Conservation (phyloP, 257 asterid genomes). For the Solanum chilense region DNA sequence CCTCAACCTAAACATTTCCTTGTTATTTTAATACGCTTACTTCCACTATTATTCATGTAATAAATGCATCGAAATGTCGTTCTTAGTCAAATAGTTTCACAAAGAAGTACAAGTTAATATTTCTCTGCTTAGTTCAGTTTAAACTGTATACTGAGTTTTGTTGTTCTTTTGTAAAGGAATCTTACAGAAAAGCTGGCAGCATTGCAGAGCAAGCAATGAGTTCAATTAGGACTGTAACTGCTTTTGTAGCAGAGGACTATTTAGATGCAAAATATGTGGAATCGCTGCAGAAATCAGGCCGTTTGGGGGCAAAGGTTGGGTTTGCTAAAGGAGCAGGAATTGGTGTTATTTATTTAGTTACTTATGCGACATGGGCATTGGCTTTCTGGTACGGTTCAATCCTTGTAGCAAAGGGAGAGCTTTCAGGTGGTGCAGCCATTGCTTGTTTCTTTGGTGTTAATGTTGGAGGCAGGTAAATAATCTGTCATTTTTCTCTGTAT, state of each 20-base stretch:
- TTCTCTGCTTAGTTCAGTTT: background rate
- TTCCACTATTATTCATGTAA: background rate
- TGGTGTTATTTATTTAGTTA: constrained; percentile 71
- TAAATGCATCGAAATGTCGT: background rate
- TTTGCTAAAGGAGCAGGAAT: constrained; percentile 80
- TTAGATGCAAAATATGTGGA: constrained; percentile 47
- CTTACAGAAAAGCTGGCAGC: constrained; percentile 67
- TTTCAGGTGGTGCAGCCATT: constrained; percentile 67
- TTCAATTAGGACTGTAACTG: constrained; percentile 61
- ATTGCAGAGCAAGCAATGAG: constrained; percentile 80
- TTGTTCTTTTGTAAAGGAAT: constrained; percentile 29
- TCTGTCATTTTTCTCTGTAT: background rate
- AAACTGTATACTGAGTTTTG: background rate
- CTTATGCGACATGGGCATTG: constrained; percentile 86
- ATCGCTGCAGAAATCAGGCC: constrained; percentile 36
- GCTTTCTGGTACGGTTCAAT: constrained; percentile 88
- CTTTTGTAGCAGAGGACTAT: constrained; percentile 75
- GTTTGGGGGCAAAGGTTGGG: constrained; percentile 58
- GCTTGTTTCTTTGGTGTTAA: constrained; percentile 85
- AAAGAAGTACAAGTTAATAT: background rate
- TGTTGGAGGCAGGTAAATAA: constrained; percentile 64
- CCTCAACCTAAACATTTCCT: background rate
- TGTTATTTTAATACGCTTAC: background rate
- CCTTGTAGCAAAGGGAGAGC: constrained; percentile 32
- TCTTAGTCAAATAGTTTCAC: background rate